A percentile compares a stretch with the other conserved stretches of the same genome.
Conservation (phyloP, 306 rosid species). For the Prunus salicina region DNA sequence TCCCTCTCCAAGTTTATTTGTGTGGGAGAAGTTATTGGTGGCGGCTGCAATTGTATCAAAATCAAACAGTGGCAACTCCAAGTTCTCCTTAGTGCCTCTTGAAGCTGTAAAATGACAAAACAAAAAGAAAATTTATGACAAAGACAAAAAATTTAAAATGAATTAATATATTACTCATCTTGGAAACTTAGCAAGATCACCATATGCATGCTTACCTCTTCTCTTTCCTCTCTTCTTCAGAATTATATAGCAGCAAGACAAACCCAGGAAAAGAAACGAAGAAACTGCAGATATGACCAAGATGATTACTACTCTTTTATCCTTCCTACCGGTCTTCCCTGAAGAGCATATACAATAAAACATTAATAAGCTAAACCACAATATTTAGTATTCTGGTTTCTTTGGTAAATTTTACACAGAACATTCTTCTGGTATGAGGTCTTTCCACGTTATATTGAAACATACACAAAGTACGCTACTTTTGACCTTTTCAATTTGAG, state of each 20-base stretch:
- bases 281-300: background rate
- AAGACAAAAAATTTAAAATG: too few species aligned
- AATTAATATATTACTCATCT: too few species aligned
- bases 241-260: background rate
- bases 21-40: constrained; percentile 35
- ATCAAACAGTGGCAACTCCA: constrained; percentile 48
- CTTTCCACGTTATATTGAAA: background rate
- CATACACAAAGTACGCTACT: background rate
- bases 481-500: background rate
- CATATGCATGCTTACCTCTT: constrained; percentile 18
- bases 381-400: background rate
- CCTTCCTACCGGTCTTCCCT: background rate
- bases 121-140: background rate
- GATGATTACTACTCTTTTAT: background rate
- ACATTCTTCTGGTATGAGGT: background rate
- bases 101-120: background rate
- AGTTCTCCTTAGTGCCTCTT: constrained; percentile 20
- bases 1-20: constrained; percentile 49
- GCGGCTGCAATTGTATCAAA: constrained; percentile 39
- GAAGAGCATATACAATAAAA: background rate
- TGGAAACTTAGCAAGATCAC: background rate
- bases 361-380: background rate
- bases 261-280: background rate
- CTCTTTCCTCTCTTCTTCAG: constrained; percentile 16
- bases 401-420: background rate